A percentile compares a stretch with the other conserved stretches of the same genome.
These are phyloP conservation scores for Neonectria hederae DNA, from an alignment of 2,329 filamentous ascomycete species.

Conservation along the genomic window DNA sequence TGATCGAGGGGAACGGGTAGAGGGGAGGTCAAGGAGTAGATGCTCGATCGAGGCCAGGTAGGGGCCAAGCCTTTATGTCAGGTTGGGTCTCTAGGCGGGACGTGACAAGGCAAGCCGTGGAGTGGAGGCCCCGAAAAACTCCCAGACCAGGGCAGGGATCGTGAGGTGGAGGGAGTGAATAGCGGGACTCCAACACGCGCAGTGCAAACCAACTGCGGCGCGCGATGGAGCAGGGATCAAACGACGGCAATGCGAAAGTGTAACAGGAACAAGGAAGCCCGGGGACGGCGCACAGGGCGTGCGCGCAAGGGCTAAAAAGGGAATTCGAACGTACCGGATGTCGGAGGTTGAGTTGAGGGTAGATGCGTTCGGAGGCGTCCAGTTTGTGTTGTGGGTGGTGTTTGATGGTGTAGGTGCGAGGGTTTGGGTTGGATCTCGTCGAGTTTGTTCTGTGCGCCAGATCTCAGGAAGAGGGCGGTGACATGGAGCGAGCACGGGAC, in stretches of 20 bases:
- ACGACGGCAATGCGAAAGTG: slow-evolving; percentile 19
- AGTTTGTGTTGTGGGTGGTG: slow-evolving; percentile 5
- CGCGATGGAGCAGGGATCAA: slow-evolving; percentile 26
- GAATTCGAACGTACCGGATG: slow-evolving; percentile 17
- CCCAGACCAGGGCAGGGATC: slow-evolving; percentile 27
- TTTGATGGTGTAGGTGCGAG: slow-evolving; percentile 8
- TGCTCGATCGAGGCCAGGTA: slow-evolving; percentile 42
- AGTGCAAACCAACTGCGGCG: slow-evolving; percentile 31
- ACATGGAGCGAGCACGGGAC: slow-evolving; percentile 40
- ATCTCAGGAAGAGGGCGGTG: slow-evolving; percentile 38
- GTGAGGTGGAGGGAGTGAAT: slow-evolving; percentile 21
- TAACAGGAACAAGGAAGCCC: slow-evolving; percentile 26
- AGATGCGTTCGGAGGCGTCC: background rate
- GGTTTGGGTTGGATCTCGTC: slow-evolving; percentile 34
- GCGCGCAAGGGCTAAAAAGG: background rate
- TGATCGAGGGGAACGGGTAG: slow-evolving; percentile 34
- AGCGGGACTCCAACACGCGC: slow-evolving; percentile 26
- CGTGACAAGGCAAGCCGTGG: slow-evolving; percentile 42
- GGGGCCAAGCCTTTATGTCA: slow-evolving; percentile 46
- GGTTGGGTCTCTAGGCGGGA: slow-evolving; percentile 43
- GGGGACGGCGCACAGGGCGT: slow-evolving; percentile 1
- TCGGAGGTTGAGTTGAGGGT: background rate
- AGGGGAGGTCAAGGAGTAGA: slow-evolving; percentile 41
- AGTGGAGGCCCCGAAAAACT: slow-evolving; percentile 33
- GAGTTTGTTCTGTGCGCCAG: slow-evolving; percentile 40